Evolutionary conservation across 2,329 filamentous ascomycete genomes (phyloP), one percentile per base, ranked within the genome.

Genomic region (Fusarium buxicola): DNA sequence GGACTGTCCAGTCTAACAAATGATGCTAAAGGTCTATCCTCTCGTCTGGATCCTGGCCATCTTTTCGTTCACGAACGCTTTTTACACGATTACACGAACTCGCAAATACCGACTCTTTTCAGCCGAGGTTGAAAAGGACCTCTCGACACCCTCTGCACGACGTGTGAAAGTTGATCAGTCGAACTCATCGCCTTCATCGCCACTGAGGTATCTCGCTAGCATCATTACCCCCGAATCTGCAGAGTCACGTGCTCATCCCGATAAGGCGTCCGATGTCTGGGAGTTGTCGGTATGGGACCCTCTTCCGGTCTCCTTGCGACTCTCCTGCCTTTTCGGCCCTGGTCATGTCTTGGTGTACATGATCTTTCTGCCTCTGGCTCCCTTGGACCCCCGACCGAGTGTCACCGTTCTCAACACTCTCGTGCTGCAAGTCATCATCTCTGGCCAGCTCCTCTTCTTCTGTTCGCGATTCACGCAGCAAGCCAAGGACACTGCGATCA

Each of bases 241-340:
- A n/a, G 88, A 94, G 65, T 89, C 91, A 24, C 87, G 93, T 72
- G 90, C 92, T 25, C 91, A 97, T 76, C 92, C 94, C 0, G 90
- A 95, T 73, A 87, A 89, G 54, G 85, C 86, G 24, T 86, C 89
- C 10, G 94, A 99, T 75, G 95, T 99, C 9, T 99, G 95, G 95
- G 94, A 99, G 76, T 79, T 99, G 45, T 86, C 90, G 2, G 84
- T 98, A 7, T 99, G 95, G 95, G 94, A 98, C 74, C 95, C 96
- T 30, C 85, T 94, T 41, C 92, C 94, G 3, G 84, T 96, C 31
- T 92, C 88, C 40, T 78, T 98, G 49, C 87, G 89, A 32, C 80
- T 98, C 3, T 93, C 97, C 73, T 95, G 92, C 69, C 81, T 95
- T 35, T 98, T 99, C 80, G 96, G 94, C 69, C 95, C 95, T 0